Percentiles rank a stretch among this genome's conserved stretches.
phyloP scores from a whole-genome alignment of 345 rosid species.

The Pelargonium nanum region DNA sequence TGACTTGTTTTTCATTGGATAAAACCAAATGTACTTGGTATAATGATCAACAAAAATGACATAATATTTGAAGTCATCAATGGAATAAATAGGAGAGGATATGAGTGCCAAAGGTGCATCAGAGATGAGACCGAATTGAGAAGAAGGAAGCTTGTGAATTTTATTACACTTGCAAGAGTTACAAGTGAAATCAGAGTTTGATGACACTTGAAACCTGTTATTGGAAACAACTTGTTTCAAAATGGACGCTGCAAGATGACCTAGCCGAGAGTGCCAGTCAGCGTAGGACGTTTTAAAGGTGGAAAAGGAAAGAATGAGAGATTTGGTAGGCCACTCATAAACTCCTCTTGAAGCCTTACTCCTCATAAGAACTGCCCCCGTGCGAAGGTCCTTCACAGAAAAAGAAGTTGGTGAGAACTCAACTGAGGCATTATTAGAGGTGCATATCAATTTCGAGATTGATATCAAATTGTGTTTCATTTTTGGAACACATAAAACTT shows the following conservation, averaged over 20 bases:
- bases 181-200: neutral
- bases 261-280: neutral
- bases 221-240: no score
- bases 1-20: no score
- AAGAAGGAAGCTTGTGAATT: neutral
- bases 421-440: neutral
- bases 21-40: neutral
- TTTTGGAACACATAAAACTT: neutral
- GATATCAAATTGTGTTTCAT: conserved; percentile 8
- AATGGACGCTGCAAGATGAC: neutral
- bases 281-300: neutral
- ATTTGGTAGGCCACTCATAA: neutral
- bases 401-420: conserved; percentile 4
- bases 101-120: neutral
- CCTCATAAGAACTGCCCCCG: neutral
- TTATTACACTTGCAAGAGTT: neutral
- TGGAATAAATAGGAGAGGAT: neutral
- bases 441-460: conserved; percentile 3
- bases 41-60: neutral
- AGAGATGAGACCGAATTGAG: neutral
- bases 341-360: no score
- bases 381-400: neutral
- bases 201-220: neutral
- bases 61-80: neutral
- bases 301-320: neutral